These are phyloP conservation scores for Rutstroemia sp. DNA, from an alignment of 2,329 filamentous ascomycete species.

Conservation along the genomic window DNA sequence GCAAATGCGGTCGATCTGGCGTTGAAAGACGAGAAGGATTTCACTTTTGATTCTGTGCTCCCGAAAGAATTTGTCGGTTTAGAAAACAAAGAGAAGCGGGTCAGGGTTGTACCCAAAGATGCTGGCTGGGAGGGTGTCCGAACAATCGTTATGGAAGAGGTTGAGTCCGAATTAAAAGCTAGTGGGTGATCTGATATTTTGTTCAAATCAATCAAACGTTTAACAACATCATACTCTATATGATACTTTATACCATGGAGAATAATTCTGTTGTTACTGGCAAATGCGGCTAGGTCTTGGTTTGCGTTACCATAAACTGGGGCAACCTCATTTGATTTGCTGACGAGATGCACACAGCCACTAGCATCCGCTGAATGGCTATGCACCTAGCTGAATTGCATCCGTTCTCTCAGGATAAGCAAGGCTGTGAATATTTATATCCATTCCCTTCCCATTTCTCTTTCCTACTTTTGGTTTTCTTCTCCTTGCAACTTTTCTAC, in stretches of 20 bases:
- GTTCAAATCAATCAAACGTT: neutral
- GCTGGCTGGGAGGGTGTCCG: constrained; percentile 67
- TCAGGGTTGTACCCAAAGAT: constrained; percentile 57
- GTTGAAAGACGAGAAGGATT: constrained; percentile 61
- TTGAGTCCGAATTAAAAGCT: constrained; percentile 53
- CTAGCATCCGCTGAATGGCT: neutral
- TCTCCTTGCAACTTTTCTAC: neutral
- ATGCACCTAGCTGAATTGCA: neutral
- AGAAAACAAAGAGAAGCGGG: constrained; percentile 65
- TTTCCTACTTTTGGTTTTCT: neutral
- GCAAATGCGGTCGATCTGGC: constrained; percentile 76
- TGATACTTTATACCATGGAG: neutral
- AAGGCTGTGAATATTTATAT: too few species aligned
- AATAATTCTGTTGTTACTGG: neutral
- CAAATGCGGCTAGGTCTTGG: neutral
- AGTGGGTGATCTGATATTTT: constrained; percentile 12
- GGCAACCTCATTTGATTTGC: neutral
- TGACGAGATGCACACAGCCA: neutral
- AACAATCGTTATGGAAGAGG: constrained; percentile 66
- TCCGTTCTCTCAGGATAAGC: too few species aligned
- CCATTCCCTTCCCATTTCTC: neutral
- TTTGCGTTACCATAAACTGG: neutral
- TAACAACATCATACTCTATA: too few species aligned
- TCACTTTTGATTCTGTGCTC: constrained; percentile 71
- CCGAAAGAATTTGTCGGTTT: constrained; percentile 77